Evolutionary conservation across 257 asterid species (phyloP), one percentile per base, ranked within the genome.

Genomic region (Petunia axillaris): DNA sequence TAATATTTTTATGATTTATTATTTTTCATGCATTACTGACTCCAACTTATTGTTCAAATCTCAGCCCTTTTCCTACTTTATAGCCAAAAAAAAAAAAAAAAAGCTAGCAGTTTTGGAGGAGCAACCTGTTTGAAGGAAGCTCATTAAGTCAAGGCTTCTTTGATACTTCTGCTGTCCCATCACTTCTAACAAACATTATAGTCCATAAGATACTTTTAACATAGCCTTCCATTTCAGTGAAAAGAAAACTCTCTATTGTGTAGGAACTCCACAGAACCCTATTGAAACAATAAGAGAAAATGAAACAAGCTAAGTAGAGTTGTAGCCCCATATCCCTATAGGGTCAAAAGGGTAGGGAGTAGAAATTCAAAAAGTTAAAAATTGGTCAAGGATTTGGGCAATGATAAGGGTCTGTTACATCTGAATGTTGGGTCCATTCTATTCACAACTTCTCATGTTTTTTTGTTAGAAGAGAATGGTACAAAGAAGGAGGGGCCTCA

Each of bases 391-490:
- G 67, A 78, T 65, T 58, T 59, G 68, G 52, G 78, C 82, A 83
- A 80, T 80, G 76, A 83, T 83, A 75, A 75, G 81, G 62, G 37
- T 59, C 82, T 77, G 79, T 9, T 8, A n/a, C 70, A 64, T 83
- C 86, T 83, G 86, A 83, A 65, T 35, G 79, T 80, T 80, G 81
- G 82, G 81, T 67, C 84, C 84, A 83, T 76, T 71, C 62, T 50
- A 5, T 76, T 82, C 82, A 81, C 81, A 80, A 66, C 75, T 65
- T 75, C 86, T 75, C 83, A 76, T 64, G 79, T 64, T n/a, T 74
- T 37, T 71, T 71, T 67, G 62, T 50, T 71, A 71, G 6, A 16
- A 25, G 25, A 46, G 11, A 10, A 10, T 50, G 36, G 40, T 63
- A 62, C 76, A 40, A 64, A 40, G 14, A 43, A 43, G 8, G 40